phyloP scores from a whole-genome alignment of 1,139 yeast genomes.

The Pichia sp. region DNA sequence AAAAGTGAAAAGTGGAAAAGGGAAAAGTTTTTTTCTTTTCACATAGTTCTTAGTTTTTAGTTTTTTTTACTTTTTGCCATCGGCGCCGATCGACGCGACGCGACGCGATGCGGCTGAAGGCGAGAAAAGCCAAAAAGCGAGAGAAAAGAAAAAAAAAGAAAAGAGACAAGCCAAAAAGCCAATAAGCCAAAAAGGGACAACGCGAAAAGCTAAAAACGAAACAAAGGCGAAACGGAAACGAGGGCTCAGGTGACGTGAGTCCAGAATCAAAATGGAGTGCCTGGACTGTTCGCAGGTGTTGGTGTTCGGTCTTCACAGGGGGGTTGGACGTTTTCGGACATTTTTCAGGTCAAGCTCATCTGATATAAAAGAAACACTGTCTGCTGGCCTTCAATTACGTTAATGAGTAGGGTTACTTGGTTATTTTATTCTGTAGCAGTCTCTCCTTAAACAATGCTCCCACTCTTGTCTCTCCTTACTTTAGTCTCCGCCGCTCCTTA shows the following conservation, averaged over 20 bases:
- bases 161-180: not conserved
- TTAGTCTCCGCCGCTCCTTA: conserved; percentile 21
- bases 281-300: too few relatives aligned
- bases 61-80: too few relatives aligned
- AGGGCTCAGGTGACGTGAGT: too few relatives aligned
- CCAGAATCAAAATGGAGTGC: too few relatives aligned
- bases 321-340: not conserved
- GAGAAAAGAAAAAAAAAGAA: too few relatives aligned
- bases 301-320: not conserved
- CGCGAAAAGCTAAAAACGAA: too few relatives aligned
- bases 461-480: not conserved
- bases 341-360: too few relatives aligned
- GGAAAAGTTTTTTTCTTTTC: not conserved
- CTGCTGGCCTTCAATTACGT: not conserved
- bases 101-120: not conserved
- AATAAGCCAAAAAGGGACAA: not conserved
- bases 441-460: not conserved
- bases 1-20: not conserved
- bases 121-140: too few relatives aligned
- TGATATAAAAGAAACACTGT: too few relatives aligned
- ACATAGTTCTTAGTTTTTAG: too few relatives aligned
- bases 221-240: too few relatives aligned
- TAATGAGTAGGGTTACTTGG: too few relatives aligned
- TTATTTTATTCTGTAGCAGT: not conserved
- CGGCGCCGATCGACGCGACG: not conserved